Evolutionary conservation across 106 monocot genomes (phyloP).

Genomic region (Apostasia ramifera): DNA sequence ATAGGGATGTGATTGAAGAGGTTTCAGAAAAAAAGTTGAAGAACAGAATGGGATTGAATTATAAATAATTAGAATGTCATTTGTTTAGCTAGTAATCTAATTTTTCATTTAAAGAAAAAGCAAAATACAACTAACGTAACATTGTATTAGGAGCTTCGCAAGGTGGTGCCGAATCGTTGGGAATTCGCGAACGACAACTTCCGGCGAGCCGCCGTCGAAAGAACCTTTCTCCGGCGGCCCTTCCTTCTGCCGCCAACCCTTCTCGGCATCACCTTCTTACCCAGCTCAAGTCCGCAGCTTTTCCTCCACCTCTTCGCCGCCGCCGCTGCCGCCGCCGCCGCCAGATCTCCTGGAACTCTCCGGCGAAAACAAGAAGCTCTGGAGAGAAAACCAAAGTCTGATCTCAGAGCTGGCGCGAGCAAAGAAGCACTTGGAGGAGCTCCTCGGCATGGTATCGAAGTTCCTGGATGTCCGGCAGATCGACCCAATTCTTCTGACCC

Average conservation of each 20-base stretch:
- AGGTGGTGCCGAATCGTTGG: constrained; percentile 76
- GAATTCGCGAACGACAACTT: constrained; percentile 85
- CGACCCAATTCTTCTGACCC: not conserved
- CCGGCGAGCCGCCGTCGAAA: constrained; percentile 24
- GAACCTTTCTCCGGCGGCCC: not conserved
- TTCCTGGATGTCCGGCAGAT: constrained; percentile 7
- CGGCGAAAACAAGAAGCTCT: not conserved
- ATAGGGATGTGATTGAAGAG: no score
- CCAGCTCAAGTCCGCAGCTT: not conserved
- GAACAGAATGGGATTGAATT: no score
- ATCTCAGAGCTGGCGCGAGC: constrained; percentile 37
- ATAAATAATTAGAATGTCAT: no score
- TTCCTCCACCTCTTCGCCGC: not conserved
- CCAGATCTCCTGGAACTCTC: not conserved
- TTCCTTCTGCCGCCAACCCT: not conserved
- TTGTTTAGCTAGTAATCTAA: no score
- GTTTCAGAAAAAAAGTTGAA: no score
- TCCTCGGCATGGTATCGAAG: constrained; percentile 39
- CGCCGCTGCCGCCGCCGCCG: not conserved
- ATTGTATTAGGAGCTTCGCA: constrained; percentile 63
- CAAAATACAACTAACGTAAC: no score
- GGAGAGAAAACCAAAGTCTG: constrained; percentile 29
- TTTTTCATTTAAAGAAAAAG: no score
- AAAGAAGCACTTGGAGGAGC: constrained; percentile 41
- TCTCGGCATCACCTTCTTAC: not conserved